These are phyloP conservation scores for Penicillium ucsense DNA, from an alignment of 495 filamentous ascomycete species.

Conservation along the genomic window DNA sequence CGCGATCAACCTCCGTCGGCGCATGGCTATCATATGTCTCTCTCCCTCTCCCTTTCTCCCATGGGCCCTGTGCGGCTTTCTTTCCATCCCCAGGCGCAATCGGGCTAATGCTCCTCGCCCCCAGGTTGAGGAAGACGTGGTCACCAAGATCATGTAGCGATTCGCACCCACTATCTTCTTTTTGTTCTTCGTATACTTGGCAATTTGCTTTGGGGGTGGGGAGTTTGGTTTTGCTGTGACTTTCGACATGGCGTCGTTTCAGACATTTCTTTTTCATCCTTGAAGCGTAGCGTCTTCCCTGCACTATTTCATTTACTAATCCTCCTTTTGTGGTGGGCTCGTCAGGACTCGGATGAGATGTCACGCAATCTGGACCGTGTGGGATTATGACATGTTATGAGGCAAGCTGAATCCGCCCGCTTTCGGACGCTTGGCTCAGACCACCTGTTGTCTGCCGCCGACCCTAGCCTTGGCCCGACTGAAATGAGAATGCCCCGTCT, in stretches of 20 bases:
- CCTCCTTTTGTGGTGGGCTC: constrained; percentile 17
- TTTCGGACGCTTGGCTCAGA: no score
- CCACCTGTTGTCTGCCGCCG: no score
- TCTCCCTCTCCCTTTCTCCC: constrained; percentile 1
- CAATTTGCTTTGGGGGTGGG: constrained; percentile 3
- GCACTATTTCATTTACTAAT: constrained; percentile 24
- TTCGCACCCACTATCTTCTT: constrained; percentile 4
- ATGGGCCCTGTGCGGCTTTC: neutral
- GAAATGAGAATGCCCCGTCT: no score
- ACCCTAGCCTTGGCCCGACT: no score
- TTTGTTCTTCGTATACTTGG: constrained; percentile 12
- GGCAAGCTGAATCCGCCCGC: neutral
- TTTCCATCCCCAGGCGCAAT: constrained; percentile 7
- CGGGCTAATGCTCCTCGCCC: constrained; percentile 47
- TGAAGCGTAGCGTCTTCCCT: constrained; percentile 18
- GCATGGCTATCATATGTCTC: neutral
- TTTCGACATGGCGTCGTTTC: neutral
- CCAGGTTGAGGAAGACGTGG: constrained; percentile 88
- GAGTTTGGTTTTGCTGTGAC: no score
- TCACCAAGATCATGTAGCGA: constrained; percentile 88
- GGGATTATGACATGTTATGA: constrained; percentile 11
- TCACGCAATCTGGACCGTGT: constrained; percentile 19
- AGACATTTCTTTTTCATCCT: constrained; percentile 6
- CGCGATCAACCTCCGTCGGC: no score
- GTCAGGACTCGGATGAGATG: constrained; percentile 26